A percentile compares a stretch with the other conserved stretches of the same genome.
These are phyloP conservation scores for Madurella fahalii DNA, from an alignment of 2,329 filamentous ascomycete genomes.

Conservation along the genomic window DNA sequence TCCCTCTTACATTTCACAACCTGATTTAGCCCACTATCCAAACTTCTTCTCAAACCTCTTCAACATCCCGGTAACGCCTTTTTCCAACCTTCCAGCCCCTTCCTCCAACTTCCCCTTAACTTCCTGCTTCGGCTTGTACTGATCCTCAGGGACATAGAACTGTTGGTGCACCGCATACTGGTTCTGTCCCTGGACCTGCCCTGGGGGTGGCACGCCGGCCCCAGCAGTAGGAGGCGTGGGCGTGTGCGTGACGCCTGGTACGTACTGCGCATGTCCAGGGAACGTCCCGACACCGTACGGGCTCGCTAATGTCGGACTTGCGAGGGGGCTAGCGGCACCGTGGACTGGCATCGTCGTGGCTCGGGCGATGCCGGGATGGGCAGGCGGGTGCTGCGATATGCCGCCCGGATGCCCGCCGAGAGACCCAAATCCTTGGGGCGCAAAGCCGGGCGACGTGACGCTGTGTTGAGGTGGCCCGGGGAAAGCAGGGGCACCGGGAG, in stretches of 20 bases:
- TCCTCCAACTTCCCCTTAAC: slow-evolving; percentile 56
- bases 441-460: slow-evolving; percentile 37
- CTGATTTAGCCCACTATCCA: slow-evolving; percentile 34
- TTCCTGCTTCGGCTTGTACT: slow-evolving; percentile 44
- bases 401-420: slow-evolving; percentile 22
- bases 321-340: slow-evolving; percentile 37
- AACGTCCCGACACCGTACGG: slow-evolving; percentile 43
- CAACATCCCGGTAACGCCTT: slow-evolving; percentile 65
- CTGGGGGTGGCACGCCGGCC: slow-evolving; percentile 41
- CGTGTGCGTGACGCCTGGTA: slow-evolving; percentile 25
- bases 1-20: background rate
- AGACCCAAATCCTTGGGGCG: slow-evolving; percentile 41
- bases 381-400: slow-evolving; percentile 19
- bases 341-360: slow-evolving; percentile 48
- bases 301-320: slow-evolving; percentile 39
- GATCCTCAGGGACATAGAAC: slow-evolving; percentile 61
- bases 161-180: slow-evolving; percentile 65
- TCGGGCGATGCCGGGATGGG: slow-evolving; percentile 46
- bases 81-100: slow-evolving; percentile 63
- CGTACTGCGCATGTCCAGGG: slow-evolving; percentile 43
- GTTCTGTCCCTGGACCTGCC: slow-evolving; percentile 34
- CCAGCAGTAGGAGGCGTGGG: slow-evolving; percentile 34
- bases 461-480: slow-evolving; percentile 38
- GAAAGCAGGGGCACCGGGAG: slow-evolving; percentile 38
- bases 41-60: slow-evolving; percentile 79